Base-by-base conservation (phyloP, 257 asterid genomes). In the Voacanga thouarsii region DNA sequence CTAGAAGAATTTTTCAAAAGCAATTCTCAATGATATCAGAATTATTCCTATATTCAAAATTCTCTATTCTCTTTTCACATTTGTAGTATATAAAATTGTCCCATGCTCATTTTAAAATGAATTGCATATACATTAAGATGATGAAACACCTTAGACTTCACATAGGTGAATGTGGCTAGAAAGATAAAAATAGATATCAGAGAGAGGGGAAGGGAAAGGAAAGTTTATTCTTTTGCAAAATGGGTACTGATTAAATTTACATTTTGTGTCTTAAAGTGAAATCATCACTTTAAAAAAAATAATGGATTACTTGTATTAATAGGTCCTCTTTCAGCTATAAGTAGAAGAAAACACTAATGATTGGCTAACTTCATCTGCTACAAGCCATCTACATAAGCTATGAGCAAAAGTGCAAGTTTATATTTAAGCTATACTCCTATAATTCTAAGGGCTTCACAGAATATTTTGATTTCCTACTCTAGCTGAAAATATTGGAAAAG, bases 331-430 rank as follows among this genome's bases (percentile, higher is more conserved):
- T n/a, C 33, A 59, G 21, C 63, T 21, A 73, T 70, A 12, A 64
- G 78, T 71, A n/a, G 57, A 12, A 71, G 55, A 47, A n/a, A 47
- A 24, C 21, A 37, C 15, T 63, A 69, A 74, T 6, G 12, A 14
- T 59, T 73, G 23, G 60, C 72, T 83, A 94, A 97, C 98, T 92
- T 94, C 97, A 85, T 94, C 98, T 37, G 97, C 90, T 79, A 91
- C 89, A 78, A 94, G 98, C 98, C 98, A 94, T 79, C 98, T 90
- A 60, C 97, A 92, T 75, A 97, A 94, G 86, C 92, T 94, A 83
- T 94, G 97, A 72, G 98, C 98, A 92, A 94, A 69, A 94, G 94
- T 44, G 97, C 97, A 79, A 94, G 71, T 85, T 94, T 94, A 80
- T 94, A 96, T 77, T 84, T 89, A 70, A 97, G 94, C 70, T 86